phyloP scores from a whole-genome alignment of 352 stramenopile species.

The Phytophthora vignae region DNA sequence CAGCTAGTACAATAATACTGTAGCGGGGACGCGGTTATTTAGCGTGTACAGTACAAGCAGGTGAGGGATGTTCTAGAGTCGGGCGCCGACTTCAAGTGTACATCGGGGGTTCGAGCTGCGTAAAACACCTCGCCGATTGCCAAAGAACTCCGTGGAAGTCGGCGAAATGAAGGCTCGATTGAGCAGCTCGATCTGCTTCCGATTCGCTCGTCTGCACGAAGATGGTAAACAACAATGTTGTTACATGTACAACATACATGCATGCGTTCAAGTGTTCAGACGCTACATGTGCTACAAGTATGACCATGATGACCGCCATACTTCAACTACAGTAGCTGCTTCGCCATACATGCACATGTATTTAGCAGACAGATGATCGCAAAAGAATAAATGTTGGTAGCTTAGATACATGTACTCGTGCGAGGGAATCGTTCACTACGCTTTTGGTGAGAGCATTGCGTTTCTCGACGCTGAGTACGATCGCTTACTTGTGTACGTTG shows the following conservation, averaged over 20 bases:
- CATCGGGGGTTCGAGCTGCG: background rate
- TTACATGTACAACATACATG: no score
- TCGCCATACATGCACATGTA: no score
- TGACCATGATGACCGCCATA: background rate
- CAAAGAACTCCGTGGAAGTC: background rate
- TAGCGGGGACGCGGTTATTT: no score
- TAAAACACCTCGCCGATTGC: background rate
- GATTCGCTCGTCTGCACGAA: background rate
- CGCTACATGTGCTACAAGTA: background rate
- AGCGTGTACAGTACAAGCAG: no score
- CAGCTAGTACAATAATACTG: no score
- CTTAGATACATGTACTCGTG: no score
- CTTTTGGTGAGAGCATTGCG: no score
- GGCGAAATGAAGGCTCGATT: background rate
- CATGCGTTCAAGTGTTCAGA: background rate
- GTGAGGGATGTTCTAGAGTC: background rate
- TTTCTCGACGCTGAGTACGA: no score
- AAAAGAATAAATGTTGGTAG: no score
- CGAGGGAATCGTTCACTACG: no score
- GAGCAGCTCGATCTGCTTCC: background rate
- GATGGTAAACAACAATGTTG: background rate
- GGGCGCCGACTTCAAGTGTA: background rate
- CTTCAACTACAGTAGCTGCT: background rate
- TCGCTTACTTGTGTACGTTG: no score
- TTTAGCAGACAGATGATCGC: no score